Evolutionary conservation across 352 stramenopile species (phyloP).

Genomic region (Globisporangium irregulare): DNA sequence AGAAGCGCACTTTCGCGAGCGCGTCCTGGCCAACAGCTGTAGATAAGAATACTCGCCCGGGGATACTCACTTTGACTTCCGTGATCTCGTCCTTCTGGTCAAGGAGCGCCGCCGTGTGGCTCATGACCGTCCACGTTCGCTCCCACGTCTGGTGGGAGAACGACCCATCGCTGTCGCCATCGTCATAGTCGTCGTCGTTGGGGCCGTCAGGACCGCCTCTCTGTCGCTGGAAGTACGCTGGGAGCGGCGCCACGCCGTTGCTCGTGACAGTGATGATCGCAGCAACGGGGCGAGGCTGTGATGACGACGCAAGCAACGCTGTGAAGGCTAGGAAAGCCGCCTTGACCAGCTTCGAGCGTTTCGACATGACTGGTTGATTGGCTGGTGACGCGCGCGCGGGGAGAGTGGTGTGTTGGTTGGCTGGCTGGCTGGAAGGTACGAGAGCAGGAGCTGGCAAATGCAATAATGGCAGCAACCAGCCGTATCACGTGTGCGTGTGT

Average conservation of each 20-base stretch:
- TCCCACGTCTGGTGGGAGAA: constrained; percentile 36
- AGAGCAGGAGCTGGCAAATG: background rate
- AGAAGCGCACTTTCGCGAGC: constrained; percentile 13
- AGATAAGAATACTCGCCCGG: constrained; percentile 58
- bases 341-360: background rate
- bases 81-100: constrained; percentile 25
- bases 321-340: background rate
- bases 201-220: background rate
- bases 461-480: background rate
- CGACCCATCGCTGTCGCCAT: background rate
- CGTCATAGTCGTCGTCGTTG: background rate
- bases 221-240: background rate
- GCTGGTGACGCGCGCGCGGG: background rate
- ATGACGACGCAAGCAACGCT: background rate
- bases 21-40: constrained; percentile 19
- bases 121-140: constrained; percentile 41
- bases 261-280: constrained; percentile 1
- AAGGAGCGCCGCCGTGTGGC: constrained; percentile 4
- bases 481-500: background rate
- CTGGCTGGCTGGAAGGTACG: background rate
- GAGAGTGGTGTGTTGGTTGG: background rate
- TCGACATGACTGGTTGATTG: background rate
- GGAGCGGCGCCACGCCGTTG: background rate
- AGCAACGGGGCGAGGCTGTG: background rate
- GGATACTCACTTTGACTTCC: constrained; percentile 46